Base-by-base conservation (phyloP, 306 rosid species). In the Alnus glutinosa region DNA sequence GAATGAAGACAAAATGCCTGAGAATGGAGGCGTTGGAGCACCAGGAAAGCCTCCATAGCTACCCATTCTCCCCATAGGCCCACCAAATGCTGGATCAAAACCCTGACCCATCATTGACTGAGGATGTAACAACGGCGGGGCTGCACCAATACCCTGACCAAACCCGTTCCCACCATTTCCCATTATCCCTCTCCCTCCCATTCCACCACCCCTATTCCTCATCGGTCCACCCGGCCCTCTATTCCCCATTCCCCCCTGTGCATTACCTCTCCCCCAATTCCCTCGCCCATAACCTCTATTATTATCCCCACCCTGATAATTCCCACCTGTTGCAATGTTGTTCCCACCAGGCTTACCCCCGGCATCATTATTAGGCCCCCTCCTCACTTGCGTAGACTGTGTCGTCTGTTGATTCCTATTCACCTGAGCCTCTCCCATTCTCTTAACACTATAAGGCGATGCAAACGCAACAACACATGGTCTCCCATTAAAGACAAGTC, bases 351-450 rank as follows among this genome's bases (percentile, higher is more conserved):
- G 47, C 72, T 67, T 67, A 39, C 84, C 81, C 54, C 86, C 92
- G 4, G 81, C 75, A 36, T 95, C 97, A 84, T 89, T 85, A 77
- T 89, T 85, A 78, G 93, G 87, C 5, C 91, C 96, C 75, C 98
- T 85, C 78, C 98, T 89, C 54, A 85, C 73, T 71, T 82, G 98
- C 11, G 89, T 5, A 42, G 97, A 9, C 83, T 82, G 98, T 30
- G 84, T 32, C 64, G 70, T 80, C 89, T 88, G 96, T 66, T 95
- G 99, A 81, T 87, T 93, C 81, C 96, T 88, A 75, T 55, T 89
- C 58, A 85, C 83, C 85, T 96, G 98, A 76, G 98, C 97, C 86
- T 93, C 98, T 11, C 99, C 99, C 99, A 96, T 93, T 77, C 89
- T 89, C 92, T 96, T 96, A 44, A 96, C 96, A 10, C 90, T 91